Evolutionary conservation across 78 protist species (phyloP).

Genomic region (Dictyostelium discoideum): dicty_2.7 NC_007088.5:6398501-6399000

Average conservation of each 20-base stretch:
- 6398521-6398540: not conserved
- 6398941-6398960: not conserved
- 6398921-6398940: not conserved
- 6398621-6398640: not conserved
- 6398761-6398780: too few relatives aligned
- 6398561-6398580: not conserved
- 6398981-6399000: not conserved
- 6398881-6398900: not conserved
- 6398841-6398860: too few relatives aligned
- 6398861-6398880: not conserved
- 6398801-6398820: not conserved
- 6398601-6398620: not conserved
- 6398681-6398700: not conserved
- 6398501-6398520: not conserved
- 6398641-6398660: not conserved
- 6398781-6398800: too few relatives aligned
- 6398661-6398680: not conserved
- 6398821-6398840: too few relatives aligned
- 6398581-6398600: not conserved
- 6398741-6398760: too few relatives aligned
- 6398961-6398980: not conserved
- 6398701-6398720: not conserved
- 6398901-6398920: not conserved
- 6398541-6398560: not conserved
- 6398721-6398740: too few relatives aligned